Evolutionary conservation across 352 stramenopile genomes (phyloP).

Genomic region (Pythium angustatum): DNA sequence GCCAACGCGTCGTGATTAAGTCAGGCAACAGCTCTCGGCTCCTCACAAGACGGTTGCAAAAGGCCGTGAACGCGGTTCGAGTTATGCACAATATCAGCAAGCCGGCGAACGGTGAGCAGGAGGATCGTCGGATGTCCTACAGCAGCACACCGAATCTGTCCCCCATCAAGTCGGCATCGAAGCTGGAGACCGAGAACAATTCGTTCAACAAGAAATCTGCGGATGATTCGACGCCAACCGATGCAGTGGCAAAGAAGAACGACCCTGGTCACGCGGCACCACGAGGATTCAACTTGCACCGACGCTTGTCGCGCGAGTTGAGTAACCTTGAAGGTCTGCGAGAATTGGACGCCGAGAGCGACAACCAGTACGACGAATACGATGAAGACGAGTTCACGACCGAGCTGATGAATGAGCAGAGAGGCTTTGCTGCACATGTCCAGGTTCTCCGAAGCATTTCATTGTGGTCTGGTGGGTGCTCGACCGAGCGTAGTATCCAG

Average conservation of each 20-base stretch:
- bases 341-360: constrained; percentile 14
- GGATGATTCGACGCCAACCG: background rate
- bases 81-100: constrained; percentile 42
- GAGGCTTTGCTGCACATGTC: constrained; percentile 51
- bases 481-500: constrained; percentile 89
- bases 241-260: background rate
- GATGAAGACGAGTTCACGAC: constrained; percentile 29
- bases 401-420: constrained; percentile 25
- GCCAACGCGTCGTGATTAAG: constrained; percentile 36
- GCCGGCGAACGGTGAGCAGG: background rate
- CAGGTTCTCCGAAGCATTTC: constrained; percentile 85
- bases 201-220: background rate
- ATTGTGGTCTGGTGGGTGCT: constrained; percentile 73
- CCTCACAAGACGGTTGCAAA: constrained; percentile 59
- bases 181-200: background rate
- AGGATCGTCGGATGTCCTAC: constrained; percentile 20
- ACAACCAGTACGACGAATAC: constrained; percentile 30
- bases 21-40: constrained; percentile 41
- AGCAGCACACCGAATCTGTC: constrained; percentile 25
- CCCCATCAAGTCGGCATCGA: background rate
- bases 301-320: constrained; percentile 20
- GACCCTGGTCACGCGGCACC: constrained; percentile 2
- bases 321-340: constrained; percentile 5
- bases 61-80: constrained; percentile 63
- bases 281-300: constrained; percentile 29